These are phyloP conservation scores for Xylariaceae sp. DNA, from an alignment of 2,329 filamentous ascomycete genomes.

Conservation along the genomic window DNA sequence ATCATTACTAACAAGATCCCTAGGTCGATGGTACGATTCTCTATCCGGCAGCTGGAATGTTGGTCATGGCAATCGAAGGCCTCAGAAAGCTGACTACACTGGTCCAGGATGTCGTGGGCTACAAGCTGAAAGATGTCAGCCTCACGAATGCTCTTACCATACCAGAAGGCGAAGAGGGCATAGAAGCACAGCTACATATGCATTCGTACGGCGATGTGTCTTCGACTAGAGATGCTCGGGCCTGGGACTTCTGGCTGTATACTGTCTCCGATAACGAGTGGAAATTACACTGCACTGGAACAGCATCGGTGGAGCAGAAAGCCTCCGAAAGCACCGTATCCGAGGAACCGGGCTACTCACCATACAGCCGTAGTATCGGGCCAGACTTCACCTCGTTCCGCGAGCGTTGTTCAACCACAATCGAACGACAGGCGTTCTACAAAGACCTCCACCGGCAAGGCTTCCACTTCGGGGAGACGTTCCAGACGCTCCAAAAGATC, in stretches of 20 bases:
- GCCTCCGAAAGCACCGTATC: not conserved
- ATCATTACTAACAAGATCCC: too few species aligned
- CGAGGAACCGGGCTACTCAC: not conserved
- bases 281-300: not conserved
- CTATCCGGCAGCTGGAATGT: slow-evolving; percentile 3
- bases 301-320: not conserved
- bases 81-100: not conserved
- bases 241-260: slow-evolving; percentile 1
- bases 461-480: not conserved
- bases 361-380: not conserved
- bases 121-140: slow-evolving; percentile 4
- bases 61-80: slow-evolving; percentile 7
- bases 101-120: not conserved
- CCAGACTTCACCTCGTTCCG: not conserved
- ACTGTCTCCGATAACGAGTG: not conserved
- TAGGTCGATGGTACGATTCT: slow-evolving; percentile 4
- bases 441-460: not conserved
- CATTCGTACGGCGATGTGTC: not conserved
- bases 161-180: slow-evolving; percentile 2
- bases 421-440: not conserved
- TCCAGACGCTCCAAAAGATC: not conserved
- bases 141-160: slow-evolving; percentile 4
- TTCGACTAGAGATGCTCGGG: not conserved
- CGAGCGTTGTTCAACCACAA: not conserved
- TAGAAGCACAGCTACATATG: slow-evolving; percentile 9